A percentile compares a stretch with the other conserved stretches of the same genome.
Conservation (phyloP, 2,329 filamentous ascomycete genomes). For the Pezicula radicicola region DNA sequence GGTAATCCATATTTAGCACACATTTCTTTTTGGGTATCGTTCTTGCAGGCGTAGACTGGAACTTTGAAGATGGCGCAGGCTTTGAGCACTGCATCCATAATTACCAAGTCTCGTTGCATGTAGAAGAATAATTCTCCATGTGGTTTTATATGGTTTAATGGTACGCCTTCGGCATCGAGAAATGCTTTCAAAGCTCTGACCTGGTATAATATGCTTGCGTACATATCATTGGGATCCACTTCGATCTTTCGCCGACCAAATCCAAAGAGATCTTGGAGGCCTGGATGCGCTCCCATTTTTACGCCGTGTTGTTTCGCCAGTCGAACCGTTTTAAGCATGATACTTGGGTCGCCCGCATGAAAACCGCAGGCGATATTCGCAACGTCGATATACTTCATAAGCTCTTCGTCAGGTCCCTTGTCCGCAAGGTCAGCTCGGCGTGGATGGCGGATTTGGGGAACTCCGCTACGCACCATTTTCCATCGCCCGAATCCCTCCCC, state of each 20-base stretch:
- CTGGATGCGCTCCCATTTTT: slow-evolving; percentile 59
- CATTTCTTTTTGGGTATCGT: slow-evolving; percentile 1
- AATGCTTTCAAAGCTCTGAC: slow-evolving; percentile 3
- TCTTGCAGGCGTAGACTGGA: slow-evolving; percentile 2
- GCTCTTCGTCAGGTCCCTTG: slow-evolving; percentile 54
- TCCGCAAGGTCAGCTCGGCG: not conserved
- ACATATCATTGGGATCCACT: slow-evolving; percentile 3
- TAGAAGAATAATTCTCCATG: slow-evolving; percentile 5
- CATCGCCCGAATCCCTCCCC: slow-evolving; percentile 47
- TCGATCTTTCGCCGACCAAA: slow-evolving; percentile 3
- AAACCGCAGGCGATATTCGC: slow-evolving; percentile 64
- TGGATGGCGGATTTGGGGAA: not conserved
- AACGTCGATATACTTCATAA: slow-evolving; percentile 59
- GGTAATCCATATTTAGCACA: slow-evolving; percentile 2
- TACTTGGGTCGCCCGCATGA: slow-evolving; percentile 58
- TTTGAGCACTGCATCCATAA: slow-evolving; percentile 1
- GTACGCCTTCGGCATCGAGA: slow-evolving; percentile 1
- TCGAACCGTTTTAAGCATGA: slow-evolving; percentile 58
- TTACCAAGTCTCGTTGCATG: slow-evolving; percentile 4
- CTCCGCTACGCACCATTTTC: slow-evolving; percentile 28
- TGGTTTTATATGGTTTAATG: slow-evolving; percentile 6
- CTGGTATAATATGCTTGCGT: slow-evolving; percentile 3
- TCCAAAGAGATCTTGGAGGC: slow-evolving; percentile 39
- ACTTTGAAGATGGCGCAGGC: slow-evolving; percentile 4
- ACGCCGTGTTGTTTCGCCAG: slow-evolving; percentile 56